Percentiles rank a stretch among this genome's conserved stretches.
Conservation (phyloP, 805 yeast species). For the Yamadazyma sp. region DNA sequence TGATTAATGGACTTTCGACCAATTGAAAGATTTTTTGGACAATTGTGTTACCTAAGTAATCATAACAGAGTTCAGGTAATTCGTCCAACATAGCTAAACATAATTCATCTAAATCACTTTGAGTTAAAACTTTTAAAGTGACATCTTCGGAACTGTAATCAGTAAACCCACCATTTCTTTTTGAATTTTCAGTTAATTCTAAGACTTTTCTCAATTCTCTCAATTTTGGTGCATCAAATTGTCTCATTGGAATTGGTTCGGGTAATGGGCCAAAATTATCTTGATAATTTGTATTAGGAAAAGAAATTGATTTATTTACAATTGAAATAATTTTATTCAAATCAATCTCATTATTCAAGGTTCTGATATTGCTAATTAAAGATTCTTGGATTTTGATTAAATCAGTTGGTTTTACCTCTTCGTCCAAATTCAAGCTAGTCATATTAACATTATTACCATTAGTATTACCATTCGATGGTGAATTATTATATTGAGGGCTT, state of each 20-base stretch:
- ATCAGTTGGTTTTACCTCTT: conserved; percentile 14
- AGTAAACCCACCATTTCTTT: conserved; percentile 5
- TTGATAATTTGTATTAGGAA: conserved; percentile 46
- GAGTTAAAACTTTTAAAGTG: conserved; percentile 27
- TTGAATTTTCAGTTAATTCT: conserved; percentile 29
- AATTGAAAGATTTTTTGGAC: conserved; percentile 85
- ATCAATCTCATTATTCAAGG: conserved; percentile 24
- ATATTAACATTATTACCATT: not conserved
- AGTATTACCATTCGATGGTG: conserved; percentile 3
- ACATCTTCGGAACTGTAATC: conserved; percentile 5
- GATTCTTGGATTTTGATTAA: conserved; percentile 20
- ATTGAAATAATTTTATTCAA: conserved; percentile 42
- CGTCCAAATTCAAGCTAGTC: not conserved
- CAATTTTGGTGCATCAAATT: conserved; percentile 82
- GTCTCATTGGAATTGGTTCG: conserved; percentile 62
- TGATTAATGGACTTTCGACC: conserved; percentile 61
- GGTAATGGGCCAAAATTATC: conserved; percentile 73
- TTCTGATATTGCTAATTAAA: conserved; percentile 17
- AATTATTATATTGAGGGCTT: not conserved
- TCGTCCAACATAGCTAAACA: conserved; percentile 84
- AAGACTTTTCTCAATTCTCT: conserved; percentile 75
- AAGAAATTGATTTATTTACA: conserved; percentile 31
- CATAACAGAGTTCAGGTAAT: conserved; percentile 86
- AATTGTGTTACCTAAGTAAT: conserved; percentile 92
- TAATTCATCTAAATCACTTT: conserved; percentile 71